phyloP scores from a whole-genome alignment of 352 stramenopile genomes.

The Pythium folliculosum region DNA sequence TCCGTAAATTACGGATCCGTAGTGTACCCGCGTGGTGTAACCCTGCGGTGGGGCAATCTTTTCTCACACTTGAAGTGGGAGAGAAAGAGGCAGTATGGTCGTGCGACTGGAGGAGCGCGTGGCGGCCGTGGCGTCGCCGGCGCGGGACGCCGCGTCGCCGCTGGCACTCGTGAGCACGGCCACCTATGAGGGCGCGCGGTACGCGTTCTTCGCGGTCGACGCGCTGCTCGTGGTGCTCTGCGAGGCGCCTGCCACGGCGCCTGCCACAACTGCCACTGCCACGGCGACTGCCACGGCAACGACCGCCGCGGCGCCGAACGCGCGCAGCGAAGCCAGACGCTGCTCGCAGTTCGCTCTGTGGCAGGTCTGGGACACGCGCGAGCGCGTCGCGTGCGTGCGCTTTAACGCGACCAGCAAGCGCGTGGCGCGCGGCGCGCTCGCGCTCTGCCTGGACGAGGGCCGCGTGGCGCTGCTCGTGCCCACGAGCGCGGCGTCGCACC shows the following conservation, averaged over 20 bases:
- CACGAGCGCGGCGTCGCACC: conserved; percentile 6
- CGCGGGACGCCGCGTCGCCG: conserved; percentile 7
- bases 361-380: conserved; percentile 64
- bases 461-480: conserved; percentile 68
- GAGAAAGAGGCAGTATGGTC: conserved; percentile 33
- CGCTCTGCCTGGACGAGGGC: conserved; percentile 63
- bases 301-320: conserved; percentile 21
- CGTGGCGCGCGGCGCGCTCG: conserved; percentile 51
- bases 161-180: conserved; percentile 36
- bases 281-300: too few species aligned
- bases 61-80: conserved; percentile 21
- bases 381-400: conserved; percentile 47
- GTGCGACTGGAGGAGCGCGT: conserved; percentile 48
- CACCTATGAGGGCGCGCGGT: conserved; percentile 55
- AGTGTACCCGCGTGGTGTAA: too few species aligned
- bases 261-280: too few species aligned
- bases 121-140: conserved; percentile 48
- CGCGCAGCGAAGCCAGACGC: conserved; percentile 32
- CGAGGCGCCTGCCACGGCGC: conserved; percentile 40
- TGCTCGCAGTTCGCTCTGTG: conserved; percentile 62
- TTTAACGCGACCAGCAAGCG: conserved; percentile 56
- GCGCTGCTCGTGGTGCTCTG: conserved; percentile 62
- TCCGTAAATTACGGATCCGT: conserved; percentile 9
- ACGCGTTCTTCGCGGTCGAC: conserved; percentile 59
- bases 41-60: too few species aligned